Percentiles rank a stretch among this genome's conserved stretches.
phyloP scores from a whole-genome alignment of 192 early-diverging fungal genomes.

The Thamnidium elegans region DNA sequence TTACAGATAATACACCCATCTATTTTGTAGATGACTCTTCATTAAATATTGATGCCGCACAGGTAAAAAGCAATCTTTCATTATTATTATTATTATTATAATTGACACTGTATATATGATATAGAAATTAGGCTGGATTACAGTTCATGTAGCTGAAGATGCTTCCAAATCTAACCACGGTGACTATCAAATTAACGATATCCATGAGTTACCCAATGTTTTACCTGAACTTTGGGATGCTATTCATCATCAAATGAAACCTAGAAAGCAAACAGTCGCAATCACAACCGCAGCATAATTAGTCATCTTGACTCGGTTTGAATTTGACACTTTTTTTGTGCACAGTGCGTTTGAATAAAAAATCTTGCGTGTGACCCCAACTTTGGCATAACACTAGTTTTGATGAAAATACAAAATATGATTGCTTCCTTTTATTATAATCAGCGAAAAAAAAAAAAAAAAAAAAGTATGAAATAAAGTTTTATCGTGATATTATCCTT shows the following conservation, averaged over 20 bases:
- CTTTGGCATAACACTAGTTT: no score
- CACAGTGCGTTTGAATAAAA: no score
- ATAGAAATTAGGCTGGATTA: slow-evolving; percentile 45
- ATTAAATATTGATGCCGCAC: slow-evolving; percentile 62
- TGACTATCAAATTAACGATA: slow-evolving; percentile 54
- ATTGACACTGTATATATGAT: background rate
- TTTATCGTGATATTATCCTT: no score
- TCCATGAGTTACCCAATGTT: slow-evolving; percentile 59
- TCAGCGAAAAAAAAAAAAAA: no score
- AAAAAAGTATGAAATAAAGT: no score
- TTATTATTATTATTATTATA: background rate
- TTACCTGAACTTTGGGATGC: slow-evolving; percentile 58
- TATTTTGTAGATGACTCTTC: slow-evolving; percentile 78
- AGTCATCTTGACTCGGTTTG: no score
- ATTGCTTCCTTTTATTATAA: no score
- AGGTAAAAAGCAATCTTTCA: slow-evolving; percentile 28
- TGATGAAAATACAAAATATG: no score
- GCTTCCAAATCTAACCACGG: slow-evolving; percentile 43
- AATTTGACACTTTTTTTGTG: no score
- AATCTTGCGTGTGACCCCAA: no score
- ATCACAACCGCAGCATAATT: background rate
- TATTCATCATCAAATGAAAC: background rate
- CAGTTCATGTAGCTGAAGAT: slow-evolving; percentile 49
- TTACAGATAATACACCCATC: slow-evolving; percentile 51
- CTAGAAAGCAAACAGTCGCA: background rate